Percentiles rank a stretch among this genome's conserved stretches.
Conservation (phyloP, 495 filamentous ascomycete species). For the Astrocystis sublimbata region DNA sequence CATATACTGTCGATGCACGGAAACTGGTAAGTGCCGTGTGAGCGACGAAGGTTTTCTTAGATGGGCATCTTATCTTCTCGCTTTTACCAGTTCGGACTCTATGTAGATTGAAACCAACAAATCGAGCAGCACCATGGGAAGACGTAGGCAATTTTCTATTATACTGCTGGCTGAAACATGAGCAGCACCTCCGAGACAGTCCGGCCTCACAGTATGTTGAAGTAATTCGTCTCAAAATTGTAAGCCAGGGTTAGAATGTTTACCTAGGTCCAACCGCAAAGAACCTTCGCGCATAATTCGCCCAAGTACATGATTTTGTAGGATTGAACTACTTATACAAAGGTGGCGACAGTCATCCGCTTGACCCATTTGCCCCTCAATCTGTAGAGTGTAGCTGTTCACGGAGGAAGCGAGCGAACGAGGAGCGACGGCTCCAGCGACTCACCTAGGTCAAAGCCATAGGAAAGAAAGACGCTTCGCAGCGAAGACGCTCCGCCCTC, state of each 20-base stretch:
- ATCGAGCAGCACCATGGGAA: background rate
- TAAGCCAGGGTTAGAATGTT: no score
- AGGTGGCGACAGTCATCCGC: slow-evolving; percentile 29
- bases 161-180: background rate
- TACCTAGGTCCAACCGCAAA: background rate
- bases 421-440: background rate
- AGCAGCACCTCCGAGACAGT: background rate
- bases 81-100: background rate
- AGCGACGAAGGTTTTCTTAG: background rate
- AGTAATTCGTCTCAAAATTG: no score
- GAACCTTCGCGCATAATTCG: background rate
- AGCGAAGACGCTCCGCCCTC: slow-evolving; percentile 4
- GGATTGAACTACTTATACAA: background rate
- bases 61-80: no score
- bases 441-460: background rate
- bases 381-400: slow-evolving; percentile 19
- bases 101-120: background rate
- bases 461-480: background rate
- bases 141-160: background rate
- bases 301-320: background rate
- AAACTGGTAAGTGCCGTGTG: background rate
- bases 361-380: slow-evolving; percentile 32
- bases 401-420: background rate
- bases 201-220: background rate
- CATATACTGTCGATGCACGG: background rate